A percentile compares a stretch with the other conserved stretches of the same genome.
Evolutionary conservation across 352 stramenopile species (phyloP).

Genomic region (Globisporangium nunn): DNA sequence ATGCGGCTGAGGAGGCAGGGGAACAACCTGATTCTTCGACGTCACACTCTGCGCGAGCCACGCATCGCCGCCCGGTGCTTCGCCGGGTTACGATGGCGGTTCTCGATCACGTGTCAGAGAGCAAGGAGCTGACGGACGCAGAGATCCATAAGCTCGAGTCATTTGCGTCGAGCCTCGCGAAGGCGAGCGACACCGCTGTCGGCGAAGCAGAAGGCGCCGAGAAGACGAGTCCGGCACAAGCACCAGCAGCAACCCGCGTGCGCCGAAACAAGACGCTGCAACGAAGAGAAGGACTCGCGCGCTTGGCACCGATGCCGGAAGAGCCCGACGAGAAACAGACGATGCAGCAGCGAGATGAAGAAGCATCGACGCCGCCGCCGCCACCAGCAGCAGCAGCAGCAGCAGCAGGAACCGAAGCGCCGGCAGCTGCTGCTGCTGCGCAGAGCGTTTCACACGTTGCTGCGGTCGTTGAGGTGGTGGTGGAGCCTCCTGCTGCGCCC

Average conservation of each 20-base stretch:
- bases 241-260: conserved; percentile 5
- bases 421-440: background rate
- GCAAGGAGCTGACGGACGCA: conserved; percentile 26
- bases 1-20: background rate
- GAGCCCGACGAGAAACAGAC: conserved; percentile 23
- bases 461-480: background rate
- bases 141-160: conserved; percentile 33
- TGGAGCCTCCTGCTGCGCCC: conserved; percentile 2
- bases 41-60: background rate
- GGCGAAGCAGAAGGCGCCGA: background rate
- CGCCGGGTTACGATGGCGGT: conserved; percentile 45
- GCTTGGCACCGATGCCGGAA: conserved; percentile 34
- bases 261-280: conserved; percentile 40
- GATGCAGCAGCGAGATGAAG: background rate
- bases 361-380: background rate
- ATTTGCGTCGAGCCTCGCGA: conserved; percentile 1
- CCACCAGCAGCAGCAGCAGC: background rate
- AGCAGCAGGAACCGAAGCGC: background rate
- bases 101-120: conserved; percentile 32
- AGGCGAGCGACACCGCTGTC: background rate
- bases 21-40: background rate
- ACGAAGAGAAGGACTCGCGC: conserved; percentile 27
- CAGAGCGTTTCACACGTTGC: background rate
- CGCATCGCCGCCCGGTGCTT: conserved; percentile 8
- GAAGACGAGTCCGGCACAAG: background rate